phyloP scores from a whole-genome alignment of 495 filamentous ascomycete species.

The Pyrenula massariospora region DNA sequence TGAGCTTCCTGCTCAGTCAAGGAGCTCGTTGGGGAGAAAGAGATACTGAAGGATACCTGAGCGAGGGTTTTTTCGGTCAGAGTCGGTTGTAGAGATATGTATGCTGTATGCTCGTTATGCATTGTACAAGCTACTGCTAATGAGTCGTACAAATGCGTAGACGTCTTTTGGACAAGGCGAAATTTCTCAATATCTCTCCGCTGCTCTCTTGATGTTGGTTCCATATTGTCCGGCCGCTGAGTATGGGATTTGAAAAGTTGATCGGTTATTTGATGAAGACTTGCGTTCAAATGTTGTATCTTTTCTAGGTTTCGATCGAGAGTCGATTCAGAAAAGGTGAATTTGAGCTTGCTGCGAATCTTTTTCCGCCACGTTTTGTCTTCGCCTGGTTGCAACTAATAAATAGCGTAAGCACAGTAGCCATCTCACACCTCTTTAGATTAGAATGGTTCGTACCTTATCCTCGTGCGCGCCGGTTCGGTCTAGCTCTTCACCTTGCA shows the following conservation, averaged over 20 bases:
- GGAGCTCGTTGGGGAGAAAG: slow-evolving; percentile 5
- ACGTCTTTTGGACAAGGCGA: slow-evolving; percentile 14
- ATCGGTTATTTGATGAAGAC: not conserved
- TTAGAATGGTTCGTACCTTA: not conserved
- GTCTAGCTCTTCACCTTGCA: slow-evolving; percentile 9
- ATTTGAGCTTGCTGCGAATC: slow-evolving; percentile 6
- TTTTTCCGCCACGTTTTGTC: slow-evolving; percentile 4
- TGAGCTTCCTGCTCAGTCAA: not conserved
- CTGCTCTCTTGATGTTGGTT: not conserved
- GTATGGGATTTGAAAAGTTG: not conserved
- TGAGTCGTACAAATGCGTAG: slow-evolving; percentile 20
- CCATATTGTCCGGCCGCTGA: not conserved
- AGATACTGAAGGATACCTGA: slow-evolving; percentile 15
- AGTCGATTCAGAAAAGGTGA: slow-evolving; percentile 9
- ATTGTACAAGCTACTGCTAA: slow-evolving; percentile 17
- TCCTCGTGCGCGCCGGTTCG: not conserved
- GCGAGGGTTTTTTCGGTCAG: not conserved
- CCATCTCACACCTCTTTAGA: not conserved
- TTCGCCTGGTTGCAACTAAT: not conserved
- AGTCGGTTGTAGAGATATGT: slow-evolving; percentile 20
- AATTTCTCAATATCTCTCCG: slow-evolving; percentile 7
- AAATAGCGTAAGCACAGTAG: not conserved
- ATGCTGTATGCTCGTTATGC: slow-evolving; percentile 18
- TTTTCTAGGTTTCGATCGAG: slow-evolving; percentile 2
- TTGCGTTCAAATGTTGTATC: not conserved